Conservation (phyloP, 768 basidiomycete species). For the Collybia nuda region DNA sequence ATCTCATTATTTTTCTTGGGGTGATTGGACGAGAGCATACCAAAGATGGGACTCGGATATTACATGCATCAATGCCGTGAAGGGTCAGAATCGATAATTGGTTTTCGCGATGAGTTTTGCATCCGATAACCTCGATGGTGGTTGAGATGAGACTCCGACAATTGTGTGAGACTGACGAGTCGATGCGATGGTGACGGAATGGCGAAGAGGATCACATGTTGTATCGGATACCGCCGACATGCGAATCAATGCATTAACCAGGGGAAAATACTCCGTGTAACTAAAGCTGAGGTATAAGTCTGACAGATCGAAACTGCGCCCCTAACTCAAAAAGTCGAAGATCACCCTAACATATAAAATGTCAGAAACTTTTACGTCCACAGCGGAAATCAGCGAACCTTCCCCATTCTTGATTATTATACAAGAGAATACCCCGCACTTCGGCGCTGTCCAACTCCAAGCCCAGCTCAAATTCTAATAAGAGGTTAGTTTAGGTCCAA, state of each 20-base stretch:
- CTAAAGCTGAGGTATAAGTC: neutral
- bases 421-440: conserved; percentile 77
- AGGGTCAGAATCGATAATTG: no score
- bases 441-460: conserved; percentile 85
- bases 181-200: conserved; percentile 17
- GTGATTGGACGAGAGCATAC: no score
- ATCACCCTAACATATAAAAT: conserved; percentile 35
- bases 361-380: conserved; percentile 11
- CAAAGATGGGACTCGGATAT: no score
- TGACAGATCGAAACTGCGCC: neutral
- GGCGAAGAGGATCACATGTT: neutral
- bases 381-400: conserved; percentile 43
- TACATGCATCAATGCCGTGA: no score
- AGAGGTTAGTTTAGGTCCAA: conserved; percentile 9
- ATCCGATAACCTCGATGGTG: no score
- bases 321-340: conserved; percentile 46
- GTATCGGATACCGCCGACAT: neutral
- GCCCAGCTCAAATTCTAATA: conserved; percentile 77
- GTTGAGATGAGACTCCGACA: no score
- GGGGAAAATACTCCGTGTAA: neutral
- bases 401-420: conserved; percentile 80
- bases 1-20: no score
- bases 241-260: neutral
- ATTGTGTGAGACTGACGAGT: neutral
- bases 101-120: no score